A percentile compares a stretch with the other conserved stretches of the same genome.
phyloP scores from a whole-genome alignment of 495 filamentous ascomycete species.

The Bombardia bombarda region DNA sequence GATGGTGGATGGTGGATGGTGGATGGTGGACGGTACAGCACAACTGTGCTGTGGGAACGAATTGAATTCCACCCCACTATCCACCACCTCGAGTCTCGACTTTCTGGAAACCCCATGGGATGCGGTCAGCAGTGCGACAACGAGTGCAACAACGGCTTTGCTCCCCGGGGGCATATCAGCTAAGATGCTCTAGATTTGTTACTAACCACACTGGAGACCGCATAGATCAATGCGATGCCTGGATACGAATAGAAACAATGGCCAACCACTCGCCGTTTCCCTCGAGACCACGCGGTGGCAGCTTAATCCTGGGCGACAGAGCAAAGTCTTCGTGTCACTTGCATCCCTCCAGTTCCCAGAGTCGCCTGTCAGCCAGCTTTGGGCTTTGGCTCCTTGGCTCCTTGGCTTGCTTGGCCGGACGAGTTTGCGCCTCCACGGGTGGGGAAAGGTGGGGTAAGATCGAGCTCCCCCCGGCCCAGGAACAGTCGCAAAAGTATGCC shows the following conservation, averaged over 20 bases:
- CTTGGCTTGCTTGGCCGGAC: background rate
- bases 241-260: too few species aligned
- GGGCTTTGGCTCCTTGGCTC: background rate
- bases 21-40: background rate
- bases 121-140: background rate
- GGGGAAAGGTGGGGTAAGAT: conserved; percentile 5
- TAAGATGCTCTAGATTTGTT: background rate
- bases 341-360: background rate
- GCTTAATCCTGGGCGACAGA: background rate
- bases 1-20: background rate
- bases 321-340: conserved; percentile 6
- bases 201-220: too few species aligned
- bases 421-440: conserved; percentile 3
- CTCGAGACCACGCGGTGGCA: background rate
- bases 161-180: background rate
- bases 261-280: background rate
- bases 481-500: background rate
- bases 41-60: background rate
- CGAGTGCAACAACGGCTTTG: background rate
- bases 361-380: background rate
- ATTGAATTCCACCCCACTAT: background rate
- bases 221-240: too few species aligned
- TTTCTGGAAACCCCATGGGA: too few species aligned
- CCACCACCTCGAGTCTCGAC: background rate
- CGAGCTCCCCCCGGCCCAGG: background rate